Evolutionary conservation across 1,284 basidiomycete genomes (phyloP).

Genomic region (Vanrija pseudolonga): DNA sequence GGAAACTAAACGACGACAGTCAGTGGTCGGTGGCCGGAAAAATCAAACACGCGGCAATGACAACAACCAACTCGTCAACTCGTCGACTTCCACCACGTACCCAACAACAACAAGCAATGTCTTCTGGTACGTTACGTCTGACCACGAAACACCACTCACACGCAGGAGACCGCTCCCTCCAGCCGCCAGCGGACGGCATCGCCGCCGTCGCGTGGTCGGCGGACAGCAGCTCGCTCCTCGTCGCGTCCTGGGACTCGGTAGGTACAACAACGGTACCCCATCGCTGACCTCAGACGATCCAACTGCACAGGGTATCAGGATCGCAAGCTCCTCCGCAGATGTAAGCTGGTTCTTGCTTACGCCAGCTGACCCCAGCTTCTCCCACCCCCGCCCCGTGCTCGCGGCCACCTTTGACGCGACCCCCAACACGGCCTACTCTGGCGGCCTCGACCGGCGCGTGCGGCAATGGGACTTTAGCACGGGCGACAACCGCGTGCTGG

Average conservation of each 20-base stretch:
- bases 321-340: conserved; percentile 34
- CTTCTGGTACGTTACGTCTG: not conserved
- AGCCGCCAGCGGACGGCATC: conserved; percentile 77
- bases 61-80: not conserved
- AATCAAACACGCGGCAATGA: not conserved
- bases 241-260: conserved; percentile 85
- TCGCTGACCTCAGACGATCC: conserved; percentile 34
- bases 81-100: not conserved
- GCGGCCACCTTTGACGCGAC: conserved; percentile 48
- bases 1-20: not conserved
- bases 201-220: conserved; percentile 78
- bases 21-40: not conserved
- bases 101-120: not conserved
- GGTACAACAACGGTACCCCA: conserved; percentile 38
- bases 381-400: conserved; percentile 46
- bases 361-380: conserved; percentile 24
- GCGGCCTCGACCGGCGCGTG: conserved; percentile 51
- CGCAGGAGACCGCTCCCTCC: conserved; percentile 42
- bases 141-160: not conserved
- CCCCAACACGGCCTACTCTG: conserved; percentile 45
- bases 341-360: conserved; percentile 13
- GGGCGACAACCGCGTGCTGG: conserved; percentile 48
- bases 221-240: conserved; percentile 69
- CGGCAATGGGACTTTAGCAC: conserved; percentile 55
- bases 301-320: conserved; percentile 41